Evolutionary conservation across 164 flowering plant genomes (phyloP), one percentile per base, ranked within the genome.

Genomic region (Hamamelis virginiana): DNA sequence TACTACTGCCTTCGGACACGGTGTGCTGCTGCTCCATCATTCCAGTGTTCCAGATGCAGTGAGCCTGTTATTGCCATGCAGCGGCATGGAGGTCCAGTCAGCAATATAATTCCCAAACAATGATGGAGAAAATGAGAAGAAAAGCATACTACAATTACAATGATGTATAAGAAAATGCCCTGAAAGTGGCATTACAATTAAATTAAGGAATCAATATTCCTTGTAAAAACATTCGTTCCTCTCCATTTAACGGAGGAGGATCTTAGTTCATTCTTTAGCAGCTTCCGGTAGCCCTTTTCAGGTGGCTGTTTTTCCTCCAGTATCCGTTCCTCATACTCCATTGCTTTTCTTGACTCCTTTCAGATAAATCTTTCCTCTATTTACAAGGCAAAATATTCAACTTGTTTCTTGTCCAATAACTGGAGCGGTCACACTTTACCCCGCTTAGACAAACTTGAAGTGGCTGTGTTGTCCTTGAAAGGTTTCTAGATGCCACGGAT

Each of bases 1-100:
- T 96, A 93, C 76, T 96, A 93, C 75, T 96, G 99, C 78, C 96
- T 96, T 44, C 80, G 91, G 76, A 96, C 99, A 56, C 77, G 97
- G 28, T 93, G 95, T 73, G 86, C 92, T 52, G 89, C 94, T 14
- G 64, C 82, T 56, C 73, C 84, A 16, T 76, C 96, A 16, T 96
- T 91, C 74, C 75, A 91, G 62, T 96, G 97, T 65, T 66, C 84
- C 45, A 79, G 94, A 75, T 91, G 97, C 81, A 87, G 73, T 62
- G 95, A 91, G 77, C 95, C 92, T 0, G 88, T 93, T 65, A 77
- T 79, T 61, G 96, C 98, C 46, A 91, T 96, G 91, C 96, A 93
- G 75, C 86, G 98, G 64, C 83, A 79, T 65, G 78, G 83, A 55
- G 81, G 81, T 27, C 44, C 74, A 14, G 66, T 66, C 11, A 53